phyloP scores from a whole-genome alignment of 352 stramenopile genomes.

The Pseudoperonospora humuli region DNA sequence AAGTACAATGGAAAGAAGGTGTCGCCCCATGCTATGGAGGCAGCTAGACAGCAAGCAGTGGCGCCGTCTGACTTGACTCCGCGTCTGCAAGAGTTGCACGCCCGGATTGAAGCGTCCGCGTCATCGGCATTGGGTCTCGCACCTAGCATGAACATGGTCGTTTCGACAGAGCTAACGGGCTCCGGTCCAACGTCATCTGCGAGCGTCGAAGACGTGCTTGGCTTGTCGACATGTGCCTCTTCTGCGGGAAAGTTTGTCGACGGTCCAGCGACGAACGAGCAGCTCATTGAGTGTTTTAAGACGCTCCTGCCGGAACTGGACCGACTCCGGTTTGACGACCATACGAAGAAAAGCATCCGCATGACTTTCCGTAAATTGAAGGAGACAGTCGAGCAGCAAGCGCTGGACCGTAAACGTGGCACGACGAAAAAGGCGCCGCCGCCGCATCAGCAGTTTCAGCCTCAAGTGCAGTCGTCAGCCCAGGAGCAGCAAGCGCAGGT shows the following conservation, averaged over 20 bases:
- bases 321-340: conserved; percentile 45
- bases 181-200: conserved; percentile 3
- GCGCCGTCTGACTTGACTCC: conserved; percentile 17
- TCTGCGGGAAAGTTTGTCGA: conserved; percentile 6
- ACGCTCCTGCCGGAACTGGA: conserved; percentile 43
- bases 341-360: conserved; percentile 55
- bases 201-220: conserved; percentile 32
- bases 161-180: conserved; percentile 20
- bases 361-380: conserved; percentile 41
- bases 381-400: conserved; percentile 30
- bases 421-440: conserved; percentile 16
- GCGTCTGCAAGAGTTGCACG: conserved; percentile 32
- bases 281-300: conserved; percentile 41
- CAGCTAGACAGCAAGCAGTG: conserved; percentile 9
- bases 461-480: conserved; percentile 7
- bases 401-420: conserved; percentile 25
- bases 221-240: conserved; percentile 25
- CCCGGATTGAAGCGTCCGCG: conserved; percentile 24
- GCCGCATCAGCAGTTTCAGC: conserved; percentile 7
- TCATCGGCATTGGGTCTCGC: conserved; percentile 16
- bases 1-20: conserved; percentile 21
- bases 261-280: conserved; percentile 30
- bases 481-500: conserved; percentile 18
- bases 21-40: conserved; percentile 13
- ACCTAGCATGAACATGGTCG: conserved; percentile 11